Base-by-base conservation (phyloP, 1,139 yeast genomes). In the Geotrichum carabidarum region DNA sequence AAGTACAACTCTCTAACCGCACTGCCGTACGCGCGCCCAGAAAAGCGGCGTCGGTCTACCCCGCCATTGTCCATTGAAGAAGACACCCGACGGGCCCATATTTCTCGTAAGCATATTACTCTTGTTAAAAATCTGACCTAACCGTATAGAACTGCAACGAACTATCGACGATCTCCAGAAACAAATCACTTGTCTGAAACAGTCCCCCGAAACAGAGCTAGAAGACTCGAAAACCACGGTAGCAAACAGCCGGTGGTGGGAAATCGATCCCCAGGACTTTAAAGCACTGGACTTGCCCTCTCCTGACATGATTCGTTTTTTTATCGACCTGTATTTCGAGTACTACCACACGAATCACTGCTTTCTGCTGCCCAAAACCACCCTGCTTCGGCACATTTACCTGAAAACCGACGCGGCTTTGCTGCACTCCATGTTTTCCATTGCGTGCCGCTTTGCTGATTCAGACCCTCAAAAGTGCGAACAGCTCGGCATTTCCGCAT, bases 261-360 rank as follows among this genome's bases (percentile, higher is more conserved):
- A 51, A 47, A 27, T 51, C 46, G 22, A 54, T 48, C 58, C 54
- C 12, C 50, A 48, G 17, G 62, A 65, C 12, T 59, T 75, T 8
- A 63, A 56, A 12, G 60, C 63, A 40, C 65, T 71, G 55, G 79
- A 76, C 9, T 65, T 81, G 30, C 85, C 86, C 0, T 60, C 70
- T 8, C 71, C 77, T 73, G 63, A 64, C 22, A 66, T 70, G 0
- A 65, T 79, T 7, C 68, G 70, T 44, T 62, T 68, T 12, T 61
- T 79, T 44, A 62, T 81, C 50, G 80, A 79, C 58, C 64, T 75
- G 18, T 81, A 76, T 63, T 81, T 78, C 63, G 70, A 74, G 47
- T 77, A 75, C 61, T 68, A 72, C 44, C 81, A 80, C 54, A 74
- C 78, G 8, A 70, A 72, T 40, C 74, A 77, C 53, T 74, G 77